Conservation (phyloP, 345 rosid genomes). For the Isatis tinctoria region DNA sequence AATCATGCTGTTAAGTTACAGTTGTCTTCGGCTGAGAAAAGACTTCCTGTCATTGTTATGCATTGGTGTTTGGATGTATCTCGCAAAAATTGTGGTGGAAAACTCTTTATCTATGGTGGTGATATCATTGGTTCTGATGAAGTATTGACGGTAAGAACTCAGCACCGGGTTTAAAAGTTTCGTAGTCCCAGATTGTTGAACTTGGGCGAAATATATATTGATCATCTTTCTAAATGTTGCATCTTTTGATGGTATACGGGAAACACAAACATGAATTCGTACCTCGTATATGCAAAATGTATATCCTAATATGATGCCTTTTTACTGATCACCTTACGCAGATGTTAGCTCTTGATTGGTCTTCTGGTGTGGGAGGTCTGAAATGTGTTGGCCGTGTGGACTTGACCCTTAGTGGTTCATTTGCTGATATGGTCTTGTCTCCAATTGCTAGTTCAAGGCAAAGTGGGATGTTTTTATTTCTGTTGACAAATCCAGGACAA, state of each 20-base stretch:
- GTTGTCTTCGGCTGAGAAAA: constrained; percentile 61
- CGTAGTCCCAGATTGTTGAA: constrained; percentile 13
- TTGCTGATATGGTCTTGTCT: constrained; percentile 76
- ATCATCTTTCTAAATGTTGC: constrained; percentile 15
- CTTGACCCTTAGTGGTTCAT: constrained; percentile 67
- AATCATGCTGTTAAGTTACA: constrained; percentile 62
- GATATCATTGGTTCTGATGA: constrained; percentile 81
- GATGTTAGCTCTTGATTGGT: constrained; percentile 73
- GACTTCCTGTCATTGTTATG: constrained; percentile 77
- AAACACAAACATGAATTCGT: constrained; percentile 13
- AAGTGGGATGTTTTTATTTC: constrained; percentile 40
- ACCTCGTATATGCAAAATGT: constrained; percentile 7
- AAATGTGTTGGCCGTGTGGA: constrained; percentile 62
- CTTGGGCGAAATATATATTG: neutral
- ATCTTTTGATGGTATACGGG: constrained; percentile 12
- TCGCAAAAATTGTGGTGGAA: constrained; percentile 46
- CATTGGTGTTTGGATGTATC: constrained; percentile 57
- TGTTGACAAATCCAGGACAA: constrained; percentile 75
- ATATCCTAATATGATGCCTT: constrained; percentile 16
- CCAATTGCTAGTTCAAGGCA: constrained; percentile 41
- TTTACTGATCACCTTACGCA: constrained; percentile 34
- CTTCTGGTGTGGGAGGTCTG: constrained; percentile 57
- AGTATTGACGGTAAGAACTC: constrained; percentile 63
- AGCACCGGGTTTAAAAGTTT: constrained; percentile 1
- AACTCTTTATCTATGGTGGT: constrained; percentile 79